Base-by-base conservation (phyloP, 208 protist species). In the Trichomonas vaginalis region DNA sequence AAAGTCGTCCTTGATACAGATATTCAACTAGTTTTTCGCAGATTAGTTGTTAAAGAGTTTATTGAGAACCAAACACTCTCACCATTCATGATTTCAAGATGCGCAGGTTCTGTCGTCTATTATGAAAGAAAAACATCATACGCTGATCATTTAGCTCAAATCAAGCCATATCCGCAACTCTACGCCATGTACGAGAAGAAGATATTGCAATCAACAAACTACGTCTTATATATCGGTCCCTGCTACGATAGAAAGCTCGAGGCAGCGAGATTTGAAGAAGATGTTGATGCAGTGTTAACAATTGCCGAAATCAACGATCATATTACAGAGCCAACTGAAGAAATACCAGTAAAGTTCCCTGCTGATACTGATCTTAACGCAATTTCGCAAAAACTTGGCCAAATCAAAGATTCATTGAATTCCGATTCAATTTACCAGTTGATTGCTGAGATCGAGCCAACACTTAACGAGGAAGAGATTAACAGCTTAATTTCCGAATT, bases 111-210 rank as follows among this genome's bases (percentile, higher is more conserved):
- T 51, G 86, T 92, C 27, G 17, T 92, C n/a, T 92, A 48, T 51
- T 92, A 48, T 39, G 86, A 92, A 51, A 48, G 86, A 48, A 92
- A 92, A 92, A 92, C 86, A 48, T n/a, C 42, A 51, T 56, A 92
- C 39, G 86, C 86, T 51, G 56, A 92, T 92, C 45, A 51, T 39
- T 40, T 92, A 51, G 86, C 86, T 35, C 86, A 48, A 92, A 51
- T 92, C 6, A 92, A 92, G 37, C 86, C 86, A 17, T 92, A 48
- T 51, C 86, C 86, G 3, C 86, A 92, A 92, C 37, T 92, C 3
- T 92, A 35, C 45, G 86, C 86, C 3, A 35, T 51, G 0, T 32
- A 39, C n/a, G 15, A 48, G 17, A 92, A 92, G 46, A 35, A 48
- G 9, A 45, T 88, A 9, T 9, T 47, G 9, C 42, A 88, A 32